Conservation (phyloP, 805 yeast species). For the Wickerhamiella sorbophila region DNA sequence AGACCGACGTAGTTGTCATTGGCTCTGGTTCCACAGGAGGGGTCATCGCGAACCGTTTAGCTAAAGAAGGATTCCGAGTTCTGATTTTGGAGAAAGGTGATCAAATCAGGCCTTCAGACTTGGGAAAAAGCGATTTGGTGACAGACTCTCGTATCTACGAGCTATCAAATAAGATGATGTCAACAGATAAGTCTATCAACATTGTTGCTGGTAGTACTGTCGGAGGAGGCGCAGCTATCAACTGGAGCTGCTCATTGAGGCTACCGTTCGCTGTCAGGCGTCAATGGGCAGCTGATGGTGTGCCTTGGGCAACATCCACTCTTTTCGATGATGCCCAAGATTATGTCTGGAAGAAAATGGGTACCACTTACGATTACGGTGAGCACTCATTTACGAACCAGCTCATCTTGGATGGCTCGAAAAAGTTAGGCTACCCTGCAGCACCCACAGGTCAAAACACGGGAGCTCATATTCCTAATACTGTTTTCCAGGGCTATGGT, state of each 20-base stretch:
- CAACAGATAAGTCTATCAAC: conserved; percentile 26
- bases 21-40: conserved; percentile 45
- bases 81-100: conserved; percentile 40
- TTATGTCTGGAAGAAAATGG: conserved; percentile 36
- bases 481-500: conserved; percentile 37
- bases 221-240: conserved; percentile 45
- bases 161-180: conserved; percentile 26
- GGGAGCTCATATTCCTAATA: conserved; percentile 29
- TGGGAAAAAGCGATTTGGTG: conserved; percentile 27
- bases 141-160: conserved; percentile 31
- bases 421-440: conserved; percentile 32
- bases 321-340: conserved; percentile 33
- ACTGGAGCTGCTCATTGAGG: conserved; percentile 41
- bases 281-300: conserved; percentile 37
- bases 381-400: conserved; percentile 34
- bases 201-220: conserved; percentile 39
- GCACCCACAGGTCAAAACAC: conserved; percentile 34
- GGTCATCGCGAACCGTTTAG: conserved; percentile 35
- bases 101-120: conserved; percentile 28
- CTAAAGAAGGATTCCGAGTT: conserved; percentile 30
- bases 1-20: conserved; percentile 31
- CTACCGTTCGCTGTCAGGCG: conserved; percentile 37
- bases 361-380: conserved; percentile 28
- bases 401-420: conserved; percentile 31
- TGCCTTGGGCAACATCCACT: conserved; percentile 33